Evolutionary conservation across 2,329 filamentous ascomycete genomes (phyloP).

Genomic region (Catunica adiposa): DNA sequence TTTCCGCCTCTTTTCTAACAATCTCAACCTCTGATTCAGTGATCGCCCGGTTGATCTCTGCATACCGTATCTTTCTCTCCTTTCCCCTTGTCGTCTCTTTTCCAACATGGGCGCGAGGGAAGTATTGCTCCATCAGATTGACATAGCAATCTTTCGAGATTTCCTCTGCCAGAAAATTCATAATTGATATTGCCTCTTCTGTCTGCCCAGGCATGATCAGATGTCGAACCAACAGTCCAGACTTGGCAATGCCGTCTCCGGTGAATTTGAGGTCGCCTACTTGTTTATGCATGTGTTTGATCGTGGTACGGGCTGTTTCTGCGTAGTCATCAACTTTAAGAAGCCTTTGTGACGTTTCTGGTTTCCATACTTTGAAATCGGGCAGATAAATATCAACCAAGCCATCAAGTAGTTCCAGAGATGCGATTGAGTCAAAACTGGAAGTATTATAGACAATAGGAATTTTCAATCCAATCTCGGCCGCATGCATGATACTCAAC

Average conservation of each 20-base stretch:
- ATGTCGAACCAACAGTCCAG: conserved; percentile 58
- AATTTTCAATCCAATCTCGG: conserved; percentile 49
- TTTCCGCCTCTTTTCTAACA: conserved; percentile 50
- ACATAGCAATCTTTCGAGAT: conserved; percentile 62
- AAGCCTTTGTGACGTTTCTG: conserved; percentile 47
- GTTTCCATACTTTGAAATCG: conserved; percentile 71
- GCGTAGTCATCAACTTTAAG: conserved; percentile 68
- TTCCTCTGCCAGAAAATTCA: conserved; percentile 57
- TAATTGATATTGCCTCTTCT: conserved; percentile 55
- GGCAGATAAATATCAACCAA: conserved; percentile 76
- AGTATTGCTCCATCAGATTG: conserved; percentile 82
- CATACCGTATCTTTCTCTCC: conserved; percentile 43
- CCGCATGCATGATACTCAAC: conserved; percentile 56
- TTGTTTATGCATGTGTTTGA: conserved; percentile 64
- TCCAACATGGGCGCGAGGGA: conserved; percentile 64
- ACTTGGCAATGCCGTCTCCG: conserved; percentile 62
- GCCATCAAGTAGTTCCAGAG: conserved; percentile 56
- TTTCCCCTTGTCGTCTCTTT: conserved; percentile 36
- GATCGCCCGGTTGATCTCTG: conserved; percentile 62
- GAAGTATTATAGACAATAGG: conserved; percentile 79
- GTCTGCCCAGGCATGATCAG: conserved; percentile 73
- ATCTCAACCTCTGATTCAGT: conserved; percentile 45
- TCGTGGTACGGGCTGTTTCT: conserved; percentile 54
- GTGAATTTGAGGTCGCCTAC: conserved; percentile 76
- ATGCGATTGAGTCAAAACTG: conserved; percentile 60